Evolutionary conservation across 1,139 yeast genomes (phyloP).

Genomic region (Diutina mesorugosa): DNA sequence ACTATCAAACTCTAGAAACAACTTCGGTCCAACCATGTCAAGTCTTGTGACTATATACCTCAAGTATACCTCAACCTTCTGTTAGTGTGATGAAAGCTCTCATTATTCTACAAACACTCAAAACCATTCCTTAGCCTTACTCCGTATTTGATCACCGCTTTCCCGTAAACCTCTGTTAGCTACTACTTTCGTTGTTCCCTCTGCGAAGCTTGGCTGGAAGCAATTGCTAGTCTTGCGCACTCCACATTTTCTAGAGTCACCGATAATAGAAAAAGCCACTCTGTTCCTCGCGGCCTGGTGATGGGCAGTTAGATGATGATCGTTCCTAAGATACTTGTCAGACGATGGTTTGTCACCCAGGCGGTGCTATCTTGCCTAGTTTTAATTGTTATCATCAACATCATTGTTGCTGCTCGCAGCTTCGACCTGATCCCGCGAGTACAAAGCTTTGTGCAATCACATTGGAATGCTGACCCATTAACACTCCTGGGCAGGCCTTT

Average conservation of each 20-base stretch:
- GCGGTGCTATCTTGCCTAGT: background rate
- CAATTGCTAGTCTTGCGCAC: background rate
- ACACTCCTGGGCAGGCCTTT: background rate
- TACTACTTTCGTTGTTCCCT: background rate
- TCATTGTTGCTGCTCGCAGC: background rate
- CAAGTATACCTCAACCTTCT: background rate
- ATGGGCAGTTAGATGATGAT: background rate
- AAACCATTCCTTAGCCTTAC: background rate
- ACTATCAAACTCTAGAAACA: too few relatives aligned
- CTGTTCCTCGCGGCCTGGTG: background rate
- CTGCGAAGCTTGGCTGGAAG: background rate
- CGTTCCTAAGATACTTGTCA: background rate
- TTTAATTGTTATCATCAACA: background rate
- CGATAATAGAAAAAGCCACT: background rate
- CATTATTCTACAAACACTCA: too few relatives aligned
- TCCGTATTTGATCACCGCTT: background rate
- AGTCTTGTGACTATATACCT: background rate
- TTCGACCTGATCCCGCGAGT: background rate
- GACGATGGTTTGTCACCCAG: background rate
- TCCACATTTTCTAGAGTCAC: background rate
- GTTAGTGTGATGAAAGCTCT: too few relatives aligned
- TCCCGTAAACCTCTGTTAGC: background rate
- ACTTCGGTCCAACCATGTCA: too few relatives aligned
- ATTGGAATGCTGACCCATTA: background rate
- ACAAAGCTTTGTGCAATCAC: background rate